Evolutionary conservation across 2,329 filamentous ascomycete genomes (phyloP).

Genomic region (Trichoderma koningiopsis): DNA sequence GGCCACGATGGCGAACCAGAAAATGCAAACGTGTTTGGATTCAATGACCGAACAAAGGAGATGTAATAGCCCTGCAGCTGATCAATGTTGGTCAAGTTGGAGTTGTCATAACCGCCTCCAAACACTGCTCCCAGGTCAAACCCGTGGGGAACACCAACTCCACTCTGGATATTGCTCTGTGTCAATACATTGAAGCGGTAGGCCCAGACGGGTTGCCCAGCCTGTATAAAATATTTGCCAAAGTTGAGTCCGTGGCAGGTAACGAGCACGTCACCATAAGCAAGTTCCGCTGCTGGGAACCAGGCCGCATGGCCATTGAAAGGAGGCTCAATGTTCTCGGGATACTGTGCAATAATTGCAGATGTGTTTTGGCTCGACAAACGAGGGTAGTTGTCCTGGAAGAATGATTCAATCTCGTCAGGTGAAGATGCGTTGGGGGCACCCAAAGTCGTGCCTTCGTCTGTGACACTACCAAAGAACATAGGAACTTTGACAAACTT

Average conservation of each 20-base stretch:
- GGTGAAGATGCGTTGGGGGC: constrained; percentile 20
- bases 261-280: constrained; percentile 22
- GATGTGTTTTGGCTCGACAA: constrained; percentile 11
- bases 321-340: constrained; percentile 13
- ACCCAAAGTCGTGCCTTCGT: constrained; percentile 43
- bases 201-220: constrained; percentile 16
- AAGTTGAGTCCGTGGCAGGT: constrained; percentile 22
- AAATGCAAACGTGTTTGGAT: constrained; percentile 62
- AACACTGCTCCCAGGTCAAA: constrained; percentile 66
- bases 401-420: constrained; percentile 7
- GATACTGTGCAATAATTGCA: constrained; percentile 21
- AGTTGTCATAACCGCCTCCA: constrained; percentile 46
- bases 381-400: constrained; percentile 18
- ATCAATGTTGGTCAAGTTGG: constrained; percentile 50
- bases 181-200: constrained; percentile 27
- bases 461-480: constrained; percentile 47
- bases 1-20: constrained; percentile 20
- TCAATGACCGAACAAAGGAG: constrained; percentile 63
- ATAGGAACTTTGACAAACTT: constrained; percentile 57
- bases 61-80: constrained; percentile 69
- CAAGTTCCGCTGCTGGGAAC: constrained; percentile 21
- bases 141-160: constrained; percentile 64
- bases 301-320: constrained; percentile 16
- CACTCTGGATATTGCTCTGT: constrained; percentile 46
- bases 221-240: constrained; percentile 22